Conservation (phyloP, 345 rosid genomes). For the Dimocarpus longan region DNA sequence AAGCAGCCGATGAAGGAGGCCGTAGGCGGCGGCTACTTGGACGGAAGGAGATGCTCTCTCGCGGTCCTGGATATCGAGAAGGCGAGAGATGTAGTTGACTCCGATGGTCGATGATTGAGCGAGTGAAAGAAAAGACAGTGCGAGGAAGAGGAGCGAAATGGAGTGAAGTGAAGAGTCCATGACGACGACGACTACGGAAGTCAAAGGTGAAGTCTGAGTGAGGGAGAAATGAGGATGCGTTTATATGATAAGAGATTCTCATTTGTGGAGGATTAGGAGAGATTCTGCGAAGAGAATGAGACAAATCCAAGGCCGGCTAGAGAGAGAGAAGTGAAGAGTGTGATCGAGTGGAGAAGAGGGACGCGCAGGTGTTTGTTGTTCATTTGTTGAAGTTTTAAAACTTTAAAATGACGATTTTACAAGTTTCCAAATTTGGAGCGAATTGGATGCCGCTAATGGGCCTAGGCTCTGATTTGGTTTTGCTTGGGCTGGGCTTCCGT, state of each 20-base stretch:
- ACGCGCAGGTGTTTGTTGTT: neutral
- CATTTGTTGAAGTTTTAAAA: no score
- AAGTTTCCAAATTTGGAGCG: conserved; percentile 12
- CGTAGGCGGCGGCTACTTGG: conserved; percentile 59
- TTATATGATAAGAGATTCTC: conserved; percentile 13
- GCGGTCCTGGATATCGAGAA: conserved; percentile 62
- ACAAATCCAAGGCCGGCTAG: conserved; percentile 30
- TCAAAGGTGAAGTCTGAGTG: conserved; percentile 4
- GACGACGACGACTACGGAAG: conserved; percentile 2
- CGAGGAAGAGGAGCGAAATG: conserved; percentile 21
- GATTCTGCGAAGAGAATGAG: conserved; percentile 9
- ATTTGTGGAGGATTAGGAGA: conserved; percentile 19
- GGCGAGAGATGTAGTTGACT: conserved; percentile 54
- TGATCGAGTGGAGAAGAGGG: neutral
- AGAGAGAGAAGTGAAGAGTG: conserved; percentile 2
- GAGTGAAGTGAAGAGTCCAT: conserved; percentile 41
- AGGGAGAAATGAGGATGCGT: neutral
- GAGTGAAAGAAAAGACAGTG: conserved; percentile 17
- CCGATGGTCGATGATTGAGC: conserved; percentile 57
- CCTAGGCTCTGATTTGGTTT: neutral
- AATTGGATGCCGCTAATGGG: neutral
- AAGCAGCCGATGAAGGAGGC: conserved; percentile 57
- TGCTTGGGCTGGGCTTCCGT: neutral
- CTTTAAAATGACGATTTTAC: neutral
- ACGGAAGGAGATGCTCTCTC: conserved; percentile 63